Conservation (phyloP, 2,329 filamentous ascomycete species). For the Xylaria sp. region DNA sequence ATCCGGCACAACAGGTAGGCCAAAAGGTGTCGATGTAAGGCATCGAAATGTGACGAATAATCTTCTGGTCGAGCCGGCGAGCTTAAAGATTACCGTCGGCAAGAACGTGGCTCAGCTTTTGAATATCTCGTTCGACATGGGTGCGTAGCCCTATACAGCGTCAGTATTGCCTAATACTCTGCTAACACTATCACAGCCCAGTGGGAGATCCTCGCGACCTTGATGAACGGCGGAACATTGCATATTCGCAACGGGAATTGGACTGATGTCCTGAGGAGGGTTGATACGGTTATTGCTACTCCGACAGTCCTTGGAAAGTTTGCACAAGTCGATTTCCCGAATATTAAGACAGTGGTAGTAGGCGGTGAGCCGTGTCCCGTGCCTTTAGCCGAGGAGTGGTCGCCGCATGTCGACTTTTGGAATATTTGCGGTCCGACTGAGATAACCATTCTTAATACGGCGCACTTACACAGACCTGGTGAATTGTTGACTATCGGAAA, state of each 20-base stretch:
- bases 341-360: conserved; percentile 63
- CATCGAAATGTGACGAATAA: conserved; percentile 65
- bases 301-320: conserved; percentile 66
- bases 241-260: conserved; percentile 63
- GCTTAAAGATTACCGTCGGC: conserved; percentile 61
- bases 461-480: conserved; percentile 61
- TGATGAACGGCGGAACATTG: conserved; percentile 68
- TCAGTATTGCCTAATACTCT: conserved; percentile 16
- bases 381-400: conserved; percentile 67
- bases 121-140: conserved; percentile 71
- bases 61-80: conserved; percentile 60
- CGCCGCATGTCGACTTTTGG: conserved; percentile 59
- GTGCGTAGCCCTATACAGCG: conserved; percentile 53
- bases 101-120: conserved; percentile 66
- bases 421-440: conserved; percentile 71
- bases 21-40: conserved; percentile 68
- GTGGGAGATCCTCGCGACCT: conserved; percentile 68
- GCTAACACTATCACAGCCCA: conserved; percentile 55
- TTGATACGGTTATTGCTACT: conserved; percentile 65
- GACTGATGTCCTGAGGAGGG: conserved; percentile 58
- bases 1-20: conserved; percentile 67
- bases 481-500: conserved; percentile 63
- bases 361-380: conserved; percentile 61
- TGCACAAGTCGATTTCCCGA: conserved; percentile 58
- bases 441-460: conserved; percentile 69